Base-by-base conservation (phyloP, 2,329 filamentous ascomycete genomes). In the Plectosphaerella plurivora region DNA sequence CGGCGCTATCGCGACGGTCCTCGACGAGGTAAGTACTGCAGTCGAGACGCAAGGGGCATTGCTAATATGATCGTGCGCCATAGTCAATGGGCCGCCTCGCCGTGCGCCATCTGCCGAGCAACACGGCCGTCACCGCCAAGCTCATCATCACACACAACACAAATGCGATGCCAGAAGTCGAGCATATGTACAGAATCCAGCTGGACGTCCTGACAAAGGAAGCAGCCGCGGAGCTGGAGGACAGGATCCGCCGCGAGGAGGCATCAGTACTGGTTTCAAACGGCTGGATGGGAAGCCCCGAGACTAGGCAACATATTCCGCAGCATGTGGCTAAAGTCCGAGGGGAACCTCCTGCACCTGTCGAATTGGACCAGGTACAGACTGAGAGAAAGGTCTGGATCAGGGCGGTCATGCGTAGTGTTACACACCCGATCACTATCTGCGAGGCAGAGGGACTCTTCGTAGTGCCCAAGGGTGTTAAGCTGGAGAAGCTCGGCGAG, bases 1-100 rank as follows among this genome's bases (percentile, higher is more conserved):
- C 8, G 71, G 71, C 16, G 59, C 73, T 53, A 59, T 64, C 14
- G 63, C 65, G 45, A 60, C 70, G 14, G 53, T 73, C 51, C 55
- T 69, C 44, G 71, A 73, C 49, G 71, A 73, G 63, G 59, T 33
- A 33, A 33, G 11, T 10, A 12, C 28, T 12, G 11, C 28, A 22
- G 22, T 22, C 22, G 22, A 22, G 22, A 22, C 22, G 22, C 22
- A 22, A 5, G 22, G 22, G 22, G 22, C 22, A 22, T 22, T 22
- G 22, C 22, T 22, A 5, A 22, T 5, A 22, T 22, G 22, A 3
- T 22, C 22, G 5, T 22, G 22, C 22, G 22, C 22, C 22, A 5
- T 8, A 33, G 28, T 33, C 65, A 18, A 68, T 70, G 62, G 67
- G 68, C 11, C 53, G 55, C 36, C 45, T 56, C 36, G 55, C 55